Evolutionary conservation across 2,329 filamentous ascomycete species (phyloP), one percentile per base, ranked within the genome.

Genomic region (Clarireedia paspali): DNA sequence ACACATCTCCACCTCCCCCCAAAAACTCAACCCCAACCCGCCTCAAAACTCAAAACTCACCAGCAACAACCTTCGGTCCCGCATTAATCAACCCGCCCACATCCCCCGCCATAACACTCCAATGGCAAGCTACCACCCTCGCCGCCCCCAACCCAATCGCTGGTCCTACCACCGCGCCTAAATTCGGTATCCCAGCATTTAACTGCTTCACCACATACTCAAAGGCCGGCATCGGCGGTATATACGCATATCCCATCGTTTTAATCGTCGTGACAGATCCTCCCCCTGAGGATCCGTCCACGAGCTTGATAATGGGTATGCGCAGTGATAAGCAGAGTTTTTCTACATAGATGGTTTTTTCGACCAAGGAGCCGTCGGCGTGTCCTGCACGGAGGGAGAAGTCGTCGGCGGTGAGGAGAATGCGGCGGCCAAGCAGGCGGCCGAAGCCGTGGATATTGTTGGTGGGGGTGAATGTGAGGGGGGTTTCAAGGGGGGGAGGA

Each of bases 371-470:
- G 0, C 83, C 83, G 68, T 85, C 83, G 0, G 82, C 81, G 71
- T 86, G 83, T 1, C 83, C 83, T 27, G 81, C 81, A 5, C 83
- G 72, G 27, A 85, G 77, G 1, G 76, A 79, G 60, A 84, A 85
- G 64, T 86, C 83, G 64, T 86, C 82, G 0, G 81, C 82, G 0
- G 83, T 85, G 49, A 85, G 77, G 0, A 84, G 70, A 3, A 85
- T 72, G 53, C 76, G 75, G 40, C 82, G 70, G 0, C 78, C 79
- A 20, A 73, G 68, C 26, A 85, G 63, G 47, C 70, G 72, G 2
- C 81, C 80, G 54, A 79, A 76, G 0, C 80, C 82, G 62, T 85
- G 81, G 2, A 85, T 75, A 63, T 85, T 85, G 60, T 86, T 86
- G 57, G 75, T 80, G 0, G 82, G 82, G 5, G 77, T 71, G 62